phyloP scores from a whole-genome alignment of 1,139 yeast species.

The Citeromyces hawaiiensis region DNA sequence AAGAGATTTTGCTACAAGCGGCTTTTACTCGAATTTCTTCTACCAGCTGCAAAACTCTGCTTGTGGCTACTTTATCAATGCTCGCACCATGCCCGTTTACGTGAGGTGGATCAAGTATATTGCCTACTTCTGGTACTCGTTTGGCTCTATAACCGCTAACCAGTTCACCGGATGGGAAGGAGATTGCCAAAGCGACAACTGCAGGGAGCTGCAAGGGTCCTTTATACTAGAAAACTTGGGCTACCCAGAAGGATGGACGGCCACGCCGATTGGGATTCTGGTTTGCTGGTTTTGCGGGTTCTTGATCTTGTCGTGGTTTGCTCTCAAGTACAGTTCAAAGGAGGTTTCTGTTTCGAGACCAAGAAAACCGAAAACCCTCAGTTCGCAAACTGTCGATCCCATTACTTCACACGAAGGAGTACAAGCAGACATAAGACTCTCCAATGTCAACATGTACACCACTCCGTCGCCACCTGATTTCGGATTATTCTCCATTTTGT shows the following conservation, averaged over 20 bases:
- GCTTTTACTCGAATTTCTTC: constrained; percentile 41
- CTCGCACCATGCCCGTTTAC: constrained; percentile 63
- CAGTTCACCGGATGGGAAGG: constrained; percentile 47
- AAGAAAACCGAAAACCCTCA: neutral
- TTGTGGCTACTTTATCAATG: constrained; percentile 65
- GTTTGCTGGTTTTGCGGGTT: constrained; percentile 46
- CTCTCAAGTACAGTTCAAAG: constrained; percentile 27
- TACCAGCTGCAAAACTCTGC: constrained; percentile 61
- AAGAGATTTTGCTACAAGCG: constrained; percentile 43
- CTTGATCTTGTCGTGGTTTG: constrained; percentile 27
- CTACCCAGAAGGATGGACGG: constrained; percentile 42
- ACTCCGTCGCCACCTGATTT: neutral
- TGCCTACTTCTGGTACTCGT: constrained; percentile 59
- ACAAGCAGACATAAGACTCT: neutral
- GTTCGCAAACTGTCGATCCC: neutral
- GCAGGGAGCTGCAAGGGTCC: constrained; percentile 23
- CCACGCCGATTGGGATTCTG: constrained; percentile 41
- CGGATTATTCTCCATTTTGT: constrained; percentile 4
- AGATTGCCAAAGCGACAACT: constrained; percentile 23
- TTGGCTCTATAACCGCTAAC: constrained; percentile 48
- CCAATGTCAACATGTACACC: constrained; percentile 3
- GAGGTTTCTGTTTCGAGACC: constrained; percentile 35
- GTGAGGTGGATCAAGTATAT: constrained; percentile 66
- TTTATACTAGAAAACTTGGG: constrained; percentile 41
- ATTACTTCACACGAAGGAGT: neutral